phyloP scores from a whole-genome alignment of 768 basidiomycete species.

The Galerina sulciceps region DNA sequence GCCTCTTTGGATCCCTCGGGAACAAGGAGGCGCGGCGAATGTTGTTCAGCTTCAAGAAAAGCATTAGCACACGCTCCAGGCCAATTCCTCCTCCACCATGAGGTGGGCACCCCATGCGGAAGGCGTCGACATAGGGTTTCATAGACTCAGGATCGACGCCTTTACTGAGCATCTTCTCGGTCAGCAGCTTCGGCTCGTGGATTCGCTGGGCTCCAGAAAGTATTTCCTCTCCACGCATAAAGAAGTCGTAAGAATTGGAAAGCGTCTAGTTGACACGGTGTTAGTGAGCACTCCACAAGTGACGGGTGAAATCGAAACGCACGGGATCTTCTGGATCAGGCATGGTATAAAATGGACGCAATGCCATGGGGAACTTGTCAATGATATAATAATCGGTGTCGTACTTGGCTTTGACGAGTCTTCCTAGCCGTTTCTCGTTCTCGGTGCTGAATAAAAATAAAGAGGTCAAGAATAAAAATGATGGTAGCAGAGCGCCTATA shows the following conservation, averaged over 20 bases:
- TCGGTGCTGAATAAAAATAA: constrained; percentile 66
- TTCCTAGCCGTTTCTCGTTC: constrained; percentile 93
- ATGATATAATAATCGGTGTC: constrained; percentile 99
- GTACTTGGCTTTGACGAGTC: constrained; percentile 90
- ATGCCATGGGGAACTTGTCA: constrained; percentile 96
- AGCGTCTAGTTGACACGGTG: constrained; percentile 55
- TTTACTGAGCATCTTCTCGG: constrained; percentile 82
- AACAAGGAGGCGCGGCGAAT: constrained; percentile 92
- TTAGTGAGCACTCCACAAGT: constrained; percentile 12
- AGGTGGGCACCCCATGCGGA: constrained; percentile 92
- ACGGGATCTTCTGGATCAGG: constrained; percentile 92
- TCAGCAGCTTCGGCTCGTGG: constrained; percentile 84
- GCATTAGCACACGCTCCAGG: constrained; percentile 93
- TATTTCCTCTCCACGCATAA: constrained; percentile 99
- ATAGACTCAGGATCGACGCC: constrained; percentile 92
- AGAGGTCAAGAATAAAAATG: constrained; percentile 12
- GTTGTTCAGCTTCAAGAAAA: constrained; percentile 97
- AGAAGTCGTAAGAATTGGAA: constrained; percentile 99
- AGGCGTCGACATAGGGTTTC: constrained; percentile 92
- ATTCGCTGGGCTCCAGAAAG: constrained; percentile 98
- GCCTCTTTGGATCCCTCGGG: constrained; percentile 95
- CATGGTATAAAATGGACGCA: constrained; percentile 99
- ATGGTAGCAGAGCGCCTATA: constrained; percentile 33
- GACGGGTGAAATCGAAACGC: constrained; percentile 30
- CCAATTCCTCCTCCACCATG: constrained; percentile 98